A percentile compares a stretch with the other conserved stretches of the same genome.
Evolutionary conservation across 257 asterid genomes (phyloP).

Genomic region (Primulina eburnea): DNA sequence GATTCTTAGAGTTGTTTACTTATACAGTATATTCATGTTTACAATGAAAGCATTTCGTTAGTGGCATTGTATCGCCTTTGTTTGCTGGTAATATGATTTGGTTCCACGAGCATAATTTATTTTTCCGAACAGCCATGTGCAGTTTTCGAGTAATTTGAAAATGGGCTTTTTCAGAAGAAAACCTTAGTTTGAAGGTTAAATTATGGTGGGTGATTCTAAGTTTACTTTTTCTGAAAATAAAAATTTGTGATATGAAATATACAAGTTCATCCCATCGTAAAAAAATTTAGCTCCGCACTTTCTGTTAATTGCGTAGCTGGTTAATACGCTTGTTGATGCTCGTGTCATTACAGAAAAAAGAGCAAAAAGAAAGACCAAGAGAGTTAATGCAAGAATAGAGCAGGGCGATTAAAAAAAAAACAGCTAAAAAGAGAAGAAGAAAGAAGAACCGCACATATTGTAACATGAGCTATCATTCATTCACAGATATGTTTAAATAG

Average conservation of each 20-base stretch:
- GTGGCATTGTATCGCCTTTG: background rate
- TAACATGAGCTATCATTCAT: constrained; percentile 10
- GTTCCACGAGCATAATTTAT: background rate
- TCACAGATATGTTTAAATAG: constrained; percentile 16
- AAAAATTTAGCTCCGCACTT: background rate
- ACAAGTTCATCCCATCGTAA: background rate
- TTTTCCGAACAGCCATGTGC: background rate
- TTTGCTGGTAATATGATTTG: background rate
- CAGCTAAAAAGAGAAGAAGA: background rate
- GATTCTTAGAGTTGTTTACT: background rate
- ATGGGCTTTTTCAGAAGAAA: background rate
- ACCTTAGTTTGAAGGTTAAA: background rate
- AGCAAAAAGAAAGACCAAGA: background rate
- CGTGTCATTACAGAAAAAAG: background rate
- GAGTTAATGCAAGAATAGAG: background rate
- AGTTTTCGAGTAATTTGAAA: background rate
- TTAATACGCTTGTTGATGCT: background rate
- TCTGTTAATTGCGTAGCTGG: background rate
- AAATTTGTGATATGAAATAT: background rate
- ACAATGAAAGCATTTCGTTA: background rate
- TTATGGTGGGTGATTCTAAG: background rate
- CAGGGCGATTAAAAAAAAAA: too few species aligned
- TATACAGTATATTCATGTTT: background rate
- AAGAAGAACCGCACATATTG: background rate
- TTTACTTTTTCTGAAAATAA: too few species aligned